These are phyloP conservation scores for Pisolithus microcarpus DNA, from an alignment of 768 basidiomycete genomes.

Conservation along the genomic window DNA sequence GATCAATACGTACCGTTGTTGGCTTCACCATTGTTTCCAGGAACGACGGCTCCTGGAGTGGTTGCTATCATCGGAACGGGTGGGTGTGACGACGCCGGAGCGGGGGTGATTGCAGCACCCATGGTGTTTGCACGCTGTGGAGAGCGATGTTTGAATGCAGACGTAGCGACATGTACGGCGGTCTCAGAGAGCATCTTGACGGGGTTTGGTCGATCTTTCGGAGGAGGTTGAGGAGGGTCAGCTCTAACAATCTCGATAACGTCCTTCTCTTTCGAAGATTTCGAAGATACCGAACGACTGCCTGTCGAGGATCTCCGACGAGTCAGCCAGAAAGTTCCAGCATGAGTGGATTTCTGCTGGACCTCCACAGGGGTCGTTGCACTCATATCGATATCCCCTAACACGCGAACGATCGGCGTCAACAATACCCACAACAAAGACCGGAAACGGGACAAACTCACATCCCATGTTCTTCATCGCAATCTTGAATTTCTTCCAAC, in stretches of 20 bases:
- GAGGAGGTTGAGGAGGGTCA: constrained; percentile 14
- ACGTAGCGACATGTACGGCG: constrained; percentile 15
- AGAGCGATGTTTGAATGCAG: constrained; percentile 23
- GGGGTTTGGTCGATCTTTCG: constrained; percentile 29
- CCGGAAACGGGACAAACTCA: constrained; percentile 32
- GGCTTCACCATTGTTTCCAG: background rate
- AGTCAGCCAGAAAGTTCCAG: constrained; percentile 47
- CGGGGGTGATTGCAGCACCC: constrained; percentile 19
- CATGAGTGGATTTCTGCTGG: constrained; percentile 37
- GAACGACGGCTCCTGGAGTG: constrained; percentile 3
- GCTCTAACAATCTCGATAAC: constrained; percentile 25
- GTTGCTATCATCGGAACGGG: constrained; percentile 11
- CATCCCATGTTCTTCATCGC: constrained; percentile 80
- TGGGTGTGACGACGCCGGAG: constrained; percentile 4
- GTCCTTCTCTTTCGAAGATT: constrained; percentile 30
- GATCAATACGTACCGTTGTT: constrained; percentile 14
- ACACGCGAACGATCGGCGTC: constrained; percentile 1
- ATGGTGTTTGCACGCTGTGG: constrained; percentile 26
- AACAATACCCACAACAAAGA: background rate
- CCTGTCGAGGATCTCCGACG: constrained; percentile 40
- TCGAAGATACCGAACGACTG: constrained; percentile 10
- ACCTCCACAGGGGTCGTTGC: constrained; percentile 59
- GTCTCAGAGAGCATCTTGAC: constrained; percentile 30
- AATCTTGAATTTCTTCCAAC: constrained; percentile 75
- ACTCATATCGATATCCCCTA: constrained; percentile 62